phyloP scores from a whole-genome alignment of 2,329 filamentous ascomycete genomes.

The Xylaria sp. region DNA sequence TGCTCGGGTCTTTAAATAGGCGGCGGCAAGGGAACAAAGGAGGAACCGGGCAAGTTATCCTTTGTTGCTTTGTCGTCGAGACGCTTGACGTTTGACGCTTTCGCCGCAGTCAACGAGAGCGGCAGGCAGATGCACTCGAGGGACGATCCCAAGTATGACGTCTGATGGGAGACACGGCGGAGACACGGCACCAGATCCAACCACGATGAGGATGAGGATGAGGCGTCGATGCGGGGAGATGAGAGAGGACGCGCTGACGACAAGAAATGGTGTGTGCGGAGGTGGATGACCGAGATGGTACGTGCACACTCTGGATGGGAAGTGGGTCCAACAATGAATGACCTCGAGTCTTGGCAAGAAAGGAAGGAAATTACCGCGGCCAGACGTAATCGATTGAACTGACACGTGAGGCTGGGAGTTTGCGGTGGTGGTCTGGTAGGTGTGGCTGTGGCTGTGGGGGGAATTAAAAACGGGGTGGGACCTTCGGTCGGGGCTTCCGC shows the following conservation, averaged over 20 bases:
- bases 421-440: conserved; percentile 30
- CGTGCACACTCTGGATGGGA: conserved; percentile 20
- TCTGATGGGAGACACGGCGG: conserved; percentile 2
- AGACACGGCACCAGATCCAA: conserved; percentile 1
- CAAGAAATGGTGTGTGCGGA: conserved; percentile 2
- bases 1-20: conserved; percentile 30
- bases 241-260: conserved; percentile 5
- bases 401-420: conserved; percentile 26
- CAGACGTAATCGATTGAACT: conserved; percentile 34
- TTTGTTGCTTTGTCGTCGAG: conserved; percentile 28
- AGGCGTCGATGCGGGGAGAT: not conserved
- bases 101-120: conserved; percentile 18
- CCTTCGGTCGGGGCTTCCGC: conserved; percentile 60
- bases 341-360: conserved; percentile 12
- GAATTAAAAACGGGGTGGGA: conserved; percentile 42
- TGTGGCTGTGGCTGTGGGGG: conserved; percentile 31
- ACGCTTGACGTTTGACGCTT: too few relatives aligned
- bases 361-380: conserved; percentile 16
- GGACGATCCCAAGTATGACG: conserved; percentile 11
- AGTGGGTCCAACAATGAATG: conserved; percentile 18
- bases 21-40: conserved; percentile 31
- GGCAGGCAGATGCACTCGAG: conserved; percentile 17
- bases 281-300: conserved; percentile 9
- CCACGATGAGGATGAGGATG: conserved; percentile 1
- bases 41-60: conserved; percentile 14